These are phyloP conservation scores for Urochloa ruziziensis DNA, from an alignment of 176 grass and related monocot genomes.

Conservation along the genomic window DNA sequence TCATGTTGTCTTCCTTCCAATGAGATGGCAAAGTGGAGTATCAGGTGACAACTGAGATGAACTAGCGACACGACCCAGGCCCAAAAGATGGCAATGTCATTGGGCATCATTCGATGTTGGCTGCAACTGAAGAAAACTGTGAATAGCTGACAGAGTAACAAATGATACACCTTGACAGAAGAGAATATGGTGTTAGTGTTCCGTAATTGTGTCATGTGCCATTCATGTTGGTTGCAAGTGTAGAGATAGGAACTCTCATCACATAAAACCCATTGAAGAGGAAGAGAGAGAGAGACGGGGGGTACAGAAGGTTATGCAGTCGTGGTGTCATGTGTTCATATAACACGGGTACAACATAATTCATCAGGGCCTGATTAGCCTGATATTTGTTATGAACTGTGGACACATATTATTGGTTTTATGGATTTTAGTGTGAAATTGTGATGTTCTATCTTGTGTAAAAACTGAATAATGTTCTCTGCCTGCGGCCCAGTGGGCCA, in stretches of 20 bases:
- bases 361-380: neutral
- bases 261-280: neutral
- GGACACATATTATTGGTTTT: too few relatives aligned
- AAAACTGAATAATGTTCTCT: neutral
- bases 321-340: neutral
- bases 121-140: neutral
- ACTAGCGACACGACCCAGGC: neutral
- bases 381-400: neutral
- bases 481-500: neutral
- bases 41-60: neutral
- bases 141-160: neutral
- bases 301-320: neutral
- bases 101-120: neutral
- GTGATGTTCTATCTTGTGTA: neutral
- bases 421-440: too few relatives aligned
- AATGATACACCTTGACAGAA: neutral
- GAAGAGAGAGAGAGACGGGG: too few relatives aligned
- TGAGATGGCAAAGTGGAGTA: neutral
- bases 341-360: neutral
- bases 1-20: conserved; percentile 16
- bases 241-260: too few relatives aligned
- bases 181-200: neutral
- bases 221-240: too few relatives aligned
- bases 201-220: too few relatives aligned
- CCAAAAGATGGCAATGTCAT: neutral